Evolutionary conservation across 345 rosid genomes (phyloP).

Genomic region (Hibiscus tridactylites): DNA sequence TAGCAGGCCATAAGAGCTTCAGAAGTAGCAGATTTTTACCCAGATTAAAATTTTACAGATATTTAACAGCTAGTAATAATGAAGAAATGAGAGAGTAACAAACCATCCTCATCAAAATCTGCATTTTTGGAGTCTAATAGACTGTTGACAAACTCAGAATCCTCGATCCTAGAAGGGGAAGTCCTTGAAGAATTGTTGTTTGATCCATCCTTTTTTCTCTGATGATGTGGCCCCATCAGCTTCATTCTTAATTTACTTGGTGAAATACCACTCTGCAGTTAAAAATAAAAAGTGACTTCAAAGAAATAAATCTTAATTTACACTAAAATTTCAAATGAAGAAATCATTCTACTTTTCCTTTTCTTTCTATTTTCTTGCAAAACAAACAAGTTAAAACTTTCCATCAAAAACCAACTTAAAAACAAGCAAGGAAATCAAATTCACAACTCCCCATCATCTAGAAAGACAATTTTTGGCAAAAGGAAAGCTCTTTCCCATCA

Average conservation of each 20-base stretch:
- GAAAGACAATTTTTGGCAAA: too few species aligned
- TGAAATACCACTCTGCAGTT: conserved; percentile 50
- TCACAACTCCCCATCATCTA: neutral
- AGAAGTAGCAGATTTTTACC: neutral
- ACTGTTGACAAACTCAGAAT: conserved; percentile 61
- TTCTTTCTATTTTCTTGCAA: too few species aligned
- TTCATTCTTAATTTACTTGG: conserved; percentile 91
- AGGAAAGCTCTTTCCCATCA: neutral
- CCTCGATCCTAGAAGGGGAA: conserved; percentile 81
- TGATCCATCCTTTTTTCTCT: conserved; percentile 62
- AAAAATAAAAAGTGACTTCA: neutral
- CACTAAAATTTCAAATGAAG: neutral
- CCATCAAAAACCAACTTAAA: neutral
- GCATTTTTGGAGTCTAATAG: conserved; percentile 42
- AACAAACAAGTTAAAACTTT: neutral
- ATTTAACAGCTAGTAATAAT: neutral
- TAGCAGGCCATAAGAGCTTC: neutral
- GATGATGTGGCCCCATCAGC: conserved; percentile 54
- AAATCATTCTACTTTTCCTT: neutral
- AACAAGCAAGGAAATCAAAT: neutral
- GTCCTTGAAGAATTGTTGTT: conserved; percentile 79
- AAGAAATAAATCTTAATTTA: neutral
- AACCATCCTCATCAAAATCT: conserved; percentile 49
- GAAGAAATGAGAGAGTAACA: neutral
- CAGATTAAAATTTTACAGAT: neutral